Conservation (phyloP, 805 yeast species). For the Wickerhamiella parazyma region DNA sequence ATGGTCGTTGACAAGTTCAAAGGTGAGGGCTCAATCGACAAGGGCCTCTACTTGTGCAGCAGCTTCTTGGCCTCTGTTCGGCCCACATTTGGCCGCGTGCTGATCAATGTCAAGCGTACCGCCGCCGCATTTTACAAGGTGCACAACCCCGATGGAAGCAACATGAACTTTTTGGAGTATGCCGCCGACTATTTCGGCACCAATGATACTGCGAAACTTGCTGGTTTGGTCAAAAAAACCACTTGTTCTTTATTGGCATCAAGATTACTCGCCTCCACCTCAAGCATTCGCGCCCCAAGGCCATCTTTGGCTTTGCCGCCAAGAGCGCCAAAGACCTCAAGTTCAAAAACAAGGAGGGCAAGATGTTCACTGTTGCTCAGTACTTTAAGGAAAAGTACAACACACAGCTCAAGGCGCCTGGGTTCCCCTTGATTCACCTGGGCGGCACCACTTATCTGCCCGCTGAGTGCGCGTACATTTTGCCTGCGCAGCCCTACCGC, state of each 20-base stretch:
- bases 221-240: slow-evolving; percentile 4
- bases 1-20: slow-evolving; percentile 7
- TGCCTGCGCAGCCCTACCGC: slow-evolving; percentile 6
- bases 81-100: slow-evolving; percentile 8
- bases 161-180: slow-evolving; percentile 7
- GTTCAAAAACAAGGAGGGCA: slow-evolving; percentile 7
- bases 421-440: slow-evolving; percentile 7
- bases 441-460: slow-evolving; percentile 9
- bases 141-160: slow-evolving; percentile 8
- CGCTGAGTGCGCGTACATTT: slow-evolving; percentile 7
- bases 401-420: slow-evolving; percentile 6
- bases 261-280: slow-evolving; percentile 7
- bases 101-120: slow-evolving; percentile 9
- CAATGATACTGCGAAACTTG: neutral
- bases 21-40: slow-evolving; percentile 3
- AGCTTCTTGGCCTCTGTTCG: slow-evolving; percentile 7
- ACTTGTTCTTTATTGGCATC: slow-evolving; percentile 8
- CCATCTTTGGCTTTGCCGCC: slow-evolving; percentile 5
- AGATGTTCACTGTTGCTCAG: neutral
- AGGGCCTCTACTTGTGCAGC: slow-evolving; percentile 6
- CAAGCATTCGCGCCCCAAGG: slow-evolving; percentile 9
- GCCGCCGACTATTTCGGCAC: slow-evolving; percentile 7
- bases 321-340: slow-evolving; percentile 1
- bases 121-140: slow-evolving; percentile 10
- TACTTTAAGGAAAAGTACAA: slow-evolving; percentile 2